A percentile compares a stretch with the other conserved stretches of the same genome.
Evolutionary conservation across 2,329 filamentous ascomycete genomes (phyloP).

Genomic region (Scleromitrula shiraiana): DNA sequence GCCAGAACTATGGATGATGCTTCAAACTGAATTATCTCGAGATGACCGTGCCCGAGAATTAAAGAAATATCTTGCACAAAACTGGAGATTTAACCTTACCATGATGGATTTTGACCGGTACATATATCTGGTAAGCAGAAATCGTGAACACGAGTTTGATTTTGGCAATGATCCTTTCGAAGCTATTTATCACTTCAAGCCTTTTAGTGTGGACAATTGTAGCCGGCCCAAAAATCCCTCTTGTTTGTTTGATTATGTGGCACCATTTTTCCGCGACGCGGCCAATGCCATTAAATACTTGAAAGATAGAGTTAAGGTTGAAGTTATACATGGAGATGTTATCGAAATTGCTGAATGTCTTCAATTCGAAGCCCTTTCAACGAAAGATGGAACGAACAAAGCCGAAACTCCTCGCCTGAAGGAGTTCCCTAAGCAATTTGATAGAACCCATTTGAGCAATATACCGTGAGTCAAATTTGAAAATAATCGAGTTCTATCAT

Average conservation of each 20-base stretch:
- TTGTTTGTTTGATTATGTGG: conserved; percentile 12
- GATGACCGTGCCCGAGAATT: neutral
- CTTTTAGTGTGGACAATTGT: neutral
- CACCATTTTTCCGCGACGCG: conserved; percentile 11
- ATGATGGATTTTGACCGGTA: neutral
- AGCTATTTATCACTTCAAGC: conserved; percentile 1
- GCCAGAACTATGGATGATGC: neutral
- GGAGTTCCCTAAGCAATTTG: conserved; percentile 11
- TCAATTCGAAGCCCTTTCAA: conserved; percentile 3
- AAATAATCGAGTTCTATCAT: neutral
- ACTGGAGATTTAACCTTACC: neutral
- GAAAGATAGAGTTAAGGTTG: conserved; percentile 10
- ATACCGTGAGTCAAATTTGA: conserved; percentile 11
- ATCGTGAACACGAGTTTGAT: neutral
- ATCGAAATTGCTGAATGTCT: conserved; percentile 13
- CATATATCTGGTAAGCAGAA: neutral
- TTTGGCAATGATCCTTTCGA: conserved; percentile 11
- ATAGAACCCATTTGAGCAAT: conserved; percentile 16
- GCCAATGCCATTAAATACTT: conserved; percentile 12
- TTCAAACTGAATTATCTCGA: neutral
- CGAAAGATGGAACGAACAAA: conserved; percentile 1
- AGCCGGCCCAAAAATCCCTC: neutral
- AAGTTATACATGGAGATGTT: conserved; percentile 14
- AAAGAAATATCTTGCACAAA: neutral
- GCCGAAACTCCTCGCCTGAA: neutral